Evolutionary conservation across 257 asterid species (phyloP).

Genomic region (Lantana camara): DNA sequence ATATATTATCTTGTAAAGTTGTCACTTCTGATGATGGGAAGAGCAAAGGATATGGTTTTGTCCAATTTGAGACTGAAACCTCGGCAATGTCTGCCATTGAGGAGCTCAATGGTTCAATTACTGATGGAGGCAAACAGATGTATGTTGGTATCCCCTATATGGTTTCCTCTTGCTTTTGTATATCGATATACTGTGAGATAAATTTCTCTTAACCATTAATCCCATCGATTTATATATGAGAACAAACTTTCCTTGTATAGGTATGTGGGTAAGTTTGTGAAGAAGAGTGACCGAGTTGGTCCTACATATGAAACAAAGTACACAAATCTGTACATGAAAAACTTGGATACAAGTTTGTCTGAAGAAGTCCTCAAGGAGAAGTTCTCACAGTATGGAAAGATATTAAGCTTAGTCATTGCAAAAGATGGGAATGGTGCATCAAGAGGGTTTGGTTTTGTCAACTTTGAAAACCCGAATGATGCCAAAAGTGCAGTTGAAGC

Average conservation of each 20-base stretch:
- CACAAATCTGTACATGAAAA: conserved; percentile 65
- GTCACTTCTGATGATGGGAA: conserved; percentile 53
- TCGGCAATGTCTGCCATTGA: conserved; percentile 60
- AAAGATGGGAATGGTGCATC: conserved; percentile 67
- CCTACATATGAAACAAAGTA: conserved; percentile 42
- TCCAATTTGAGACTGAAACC: conserved; percentile 54
- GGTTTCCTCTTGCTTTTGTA: not conserved
- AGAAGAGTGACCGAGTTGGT: conserved; percentile 48
- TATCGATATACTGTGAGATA: conserved; percentile 10
- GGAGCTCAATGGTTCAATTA: conserved; percentile 42
- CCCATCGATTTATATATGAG: not conserved
- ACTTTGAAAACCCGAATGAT: conserved; percentile 60
- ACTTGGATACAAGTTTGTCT: conserved; percentile 56
- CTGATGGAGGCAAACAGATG: conserved; percentile 49
- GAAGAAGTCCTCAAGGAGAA: conserved; percentile 56
- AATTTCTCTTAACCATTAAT: not conserved
- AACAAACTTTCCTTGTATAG: conserved; percentile 30
- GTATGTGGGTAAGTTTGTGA: conserved; percentile 61
- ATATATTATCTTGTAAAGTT: conserved; percentile 53
- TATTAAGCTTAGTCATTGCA: conserved; percentile 49
- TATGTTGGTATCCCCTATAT: conserved; percentile 26
- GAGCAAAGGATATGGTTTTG: conserved; percentile 70
- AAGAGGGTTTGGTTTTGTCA: conserved; percentile 81
- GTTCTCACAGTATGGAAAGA: conserved; percentile 61
- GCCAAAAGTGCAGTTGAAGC: conserved; percentile 65